Base-by-base conservation (phyloP, 225 moss, liverwort and hornwort genomes). In the Bryum argenteum region DNA sequence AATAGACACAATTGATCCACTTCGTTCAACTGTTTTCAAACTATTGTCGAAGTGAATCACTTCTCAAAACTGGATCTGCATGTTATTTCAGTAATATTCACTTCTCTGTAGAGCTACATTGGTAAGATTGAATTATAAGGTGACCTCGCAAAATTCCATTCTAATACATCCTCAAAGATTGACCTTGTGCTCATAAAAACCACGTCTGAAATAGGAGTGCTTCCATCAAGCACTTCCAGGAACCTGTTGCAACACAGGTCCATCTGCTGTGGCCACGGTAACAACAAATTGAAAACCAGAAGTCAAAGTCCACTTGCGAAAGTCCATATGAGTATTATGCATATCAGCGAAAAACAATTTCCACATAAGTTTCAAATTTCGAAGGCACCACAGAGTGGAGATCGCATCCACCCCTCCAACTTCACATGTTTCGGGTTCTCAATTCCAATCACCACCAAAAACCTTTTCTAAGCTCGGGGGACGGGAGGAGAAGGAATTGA, bases 191-290 rank as follows among this genome's bases (percentile, higher is more conserved):
- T 6, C 7, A 65, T 19, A 48, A 57, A 71, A 64, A 58, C 58
- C 40, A 44, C 8, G 13, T 51, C 11, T 18, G 23, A 50, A 21
- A 54, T 70, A 44, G 26, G 56, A 51, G 24, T 3, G 55, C 81
- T 78, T 61, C 85, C 89, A 65, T 87, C 89, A 65, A 89, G 91
- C 80, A 87, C 91, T 2, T 76, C 89, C 82, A 55, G 89, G 85
- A 38, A 90, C 90, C 71, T 89, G 87, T 79, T 87, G 89, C 70
- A 91, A 72, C 62, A 85, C 76, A 26, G 88, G 92, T 65, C 89
- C 91, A 72, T 89, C 91, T 63, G 91, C 87, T 45, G 87, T 88
- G 15, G 89, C 86, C 84, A 75, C 86, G 88, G 68, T 6, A 41
- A 20, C 23, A 56, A 45, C 14, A 45, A 45, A 57, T 6, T 26